phyloP scores from a whole-genome alignment of 768 basidiomycete genomes.

The Lepiota brunneoincarnata region DNA sequence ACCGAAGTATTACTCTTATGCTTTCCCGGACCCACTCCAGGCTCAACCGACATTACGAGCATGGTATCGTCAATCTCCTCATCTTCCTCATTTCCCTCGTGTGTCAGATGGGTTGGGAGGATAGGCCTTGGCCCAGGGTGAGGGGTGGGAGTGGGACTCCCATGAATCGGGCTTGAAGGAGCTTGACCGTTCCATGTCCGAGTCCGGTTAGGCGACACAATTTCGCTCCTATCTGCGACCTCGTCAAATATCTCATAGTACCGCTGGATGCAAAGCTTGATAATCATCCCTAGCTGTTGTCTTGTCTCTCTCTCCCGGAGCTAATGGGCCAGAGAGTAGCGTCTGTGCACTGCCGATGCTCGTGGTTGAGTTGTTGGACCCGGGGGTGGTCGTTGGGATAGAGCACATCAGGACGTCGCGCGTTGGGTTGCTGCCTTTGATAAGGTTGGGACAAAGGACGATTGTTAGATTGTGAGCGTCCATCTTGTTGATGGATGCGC shows the following conservation, averaged over 20 bases:
- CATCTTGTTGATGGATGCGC: slow-evolving; percentile 70
- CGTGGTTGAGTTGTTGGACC: slow-evolving; percentile 21
- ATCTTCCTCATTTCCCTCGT: slow-evolving; percentile 28
- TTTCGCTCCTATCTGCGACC: slow-evolving; percentile 67
- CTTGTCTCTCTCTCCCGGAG: slow-evolving; percentile 30
- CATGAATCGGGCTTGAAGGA: slow-evolving; percentile 19
- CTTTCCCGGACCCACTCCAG: slow-evolving; percentile 19
- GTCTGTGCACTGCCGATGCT: slow-evolving; percentile 14
- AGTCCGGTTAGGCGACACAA: slow-evolving; percentile 35
- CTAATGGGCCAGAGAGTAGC: slow-evolving; percentile 12
- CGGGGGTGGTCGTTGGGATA: slow-evolving; percentile 44
- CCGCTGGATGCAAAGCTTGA: slow-evolving; percentile 75
- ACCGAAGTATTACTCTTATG: slow-evolving; percentile 16
- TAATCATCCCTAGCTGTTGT: slow-evolving; percentile 67
- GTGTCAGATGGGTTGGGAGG: slow-evolving; percentile 5
- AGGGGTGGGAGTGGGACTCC: not conserved
- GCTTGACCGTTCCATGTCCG: slow-evolving; percentile 22
- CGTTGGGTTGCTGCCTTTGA: slow-evolving; percentile 63
- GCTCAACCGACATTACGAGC: slow-evolving; percentile 71
- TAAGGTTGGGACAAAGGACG: slow-evolving; percentile 77
- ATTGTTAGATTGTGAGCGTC: slow-evolving; percentile 80
- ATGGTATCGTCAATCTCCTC: slow-evolving; percentile 76
- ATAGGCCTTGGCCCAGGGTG: slow-evolving; percentile 4
- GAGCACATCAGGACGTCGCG: slow-evolving; percentile 75
- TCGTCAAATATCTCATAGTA: slow-evolving; percentile 90